Conservation (phyloP, 2,329 filamentous ascomycete genomes). For the Eutypa lata region DNA sequence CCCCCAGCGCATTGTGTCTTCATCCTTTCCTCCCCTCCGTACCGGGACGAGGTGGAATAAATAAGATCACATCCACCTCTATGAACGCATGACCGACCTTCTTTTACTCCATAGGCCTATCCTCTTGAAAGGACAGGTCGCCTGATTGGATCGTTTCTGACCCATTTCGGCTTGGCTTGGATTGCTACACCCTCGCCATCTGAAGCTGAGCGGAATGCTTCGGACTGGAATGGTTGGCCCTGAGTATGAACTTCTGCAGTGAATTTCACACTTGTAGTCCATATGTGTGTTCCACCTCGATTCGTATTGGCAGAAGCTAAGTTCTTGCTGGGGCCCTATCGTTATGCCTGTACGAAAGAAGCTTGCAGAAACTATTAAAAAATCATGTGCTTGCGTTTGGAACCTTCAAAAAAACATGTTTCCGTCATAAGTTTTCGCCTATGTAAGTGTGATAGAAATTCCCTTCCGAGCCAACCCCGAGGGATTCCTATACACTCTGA, state of each 20-base stretch:
- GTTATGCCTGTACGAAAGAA: neutral
- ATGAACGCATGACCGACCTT: neutral
- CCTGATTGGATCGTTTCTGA: neutral
- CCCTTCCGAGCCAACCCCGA: neutral
- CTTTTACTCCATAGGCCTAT: neutral
- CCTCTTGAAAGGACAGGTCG: neutral
- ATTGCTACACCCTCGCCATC: neutral
- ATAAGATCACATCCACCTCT: too few species aligned
- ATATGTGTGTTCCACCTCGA: neutral
- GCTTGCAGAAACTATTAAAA: neutral
- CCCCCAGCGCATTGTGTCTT: too few species aligned
- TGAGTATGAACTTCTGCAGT: neutral
- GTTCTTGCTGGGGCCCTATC: neutral
- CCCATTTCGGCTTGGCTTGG: neutral
- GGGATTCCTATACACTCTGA: conserved; percentile 46
- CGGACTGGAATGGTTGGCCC: neutral
- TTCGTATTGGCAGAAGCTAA: neutral
- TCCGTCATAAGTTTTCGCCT: neutral
- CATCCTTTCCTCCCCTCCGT: too few species aligned
- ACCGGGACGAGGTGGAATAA: too few species aligned
- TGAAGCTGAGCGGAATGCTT: neutral
- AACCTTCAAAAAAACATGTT: neutral
- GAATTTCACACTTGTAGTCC: neutral
- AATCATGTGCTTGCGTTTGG: neutral
- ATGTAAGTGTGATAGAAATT: neutral